These are phyloP conservation scores for Triticum dicoccoides DNA, from an alignment of 176 grass and related monocot species.

Conservation along the genomic window DNA sequence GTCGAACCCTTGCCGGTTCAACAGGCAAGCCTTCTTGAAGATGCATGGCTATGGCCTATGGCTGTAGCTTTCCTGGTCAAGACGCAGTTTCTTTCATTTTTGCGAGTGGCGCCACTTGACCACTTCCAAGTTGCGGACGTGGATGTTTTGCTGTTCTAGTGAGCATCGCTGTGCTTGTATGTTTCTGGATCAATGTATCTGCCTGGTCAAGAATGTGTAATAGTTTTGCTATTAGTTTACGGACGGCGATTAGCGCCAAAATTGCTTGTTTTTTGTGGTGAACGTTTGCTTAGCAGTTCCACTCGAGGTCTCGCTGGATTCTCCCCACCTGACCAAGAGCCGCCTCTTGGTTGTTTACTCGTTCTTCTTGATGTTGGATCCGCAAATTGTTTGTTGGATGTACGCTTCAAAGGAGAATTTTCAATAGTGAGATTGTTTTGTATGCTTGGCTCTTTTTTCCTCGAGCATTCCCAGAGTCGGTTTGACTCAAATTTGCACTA, in stretches of 20 bases:
- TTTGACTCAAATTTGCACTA: background rate
- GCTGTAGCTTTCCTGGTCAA: slow-evolving; percentile 22
- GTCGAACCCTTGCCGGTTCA: slow-evolving; percentile 21
- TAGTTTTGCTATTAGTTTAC: background rate
- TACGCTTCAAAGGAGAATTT: background rate
- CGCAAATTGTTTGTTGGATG: background rate
- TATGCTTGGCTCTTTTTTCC: background rate
- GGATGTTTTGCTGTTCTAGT: background rate
- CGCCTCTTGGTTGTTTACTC: background rate
- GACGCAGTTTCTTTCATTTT: background rate
- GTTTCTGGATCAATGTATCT: background rate
- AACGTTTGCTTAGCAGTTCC: background rate
- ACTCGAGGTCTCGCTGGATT: background rate
- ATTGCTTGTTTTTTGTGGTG: background rate
- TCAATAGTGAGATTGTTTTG: background rate
- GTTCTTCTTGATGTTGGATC: background rate
- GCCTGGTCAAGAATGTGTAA: background rate
- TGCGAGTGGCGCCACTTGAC: background rate
- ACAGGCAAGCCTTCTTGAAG: slow-evolving; percentile 24
- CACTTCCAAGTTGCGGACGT: slow-evolving; percentile 13
- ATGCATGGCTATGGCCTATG: background rate
- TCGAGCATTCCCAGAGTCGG: background rate
- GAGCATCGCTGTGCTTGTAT: background rate
- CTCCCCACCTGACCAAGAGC: background rate
- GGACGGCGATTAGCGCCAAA: background rate